phyloP scores from a whole-genome alignment of 2,329 filamentous ascomycete genomes.

The Diaporthe sp. region DNA sequence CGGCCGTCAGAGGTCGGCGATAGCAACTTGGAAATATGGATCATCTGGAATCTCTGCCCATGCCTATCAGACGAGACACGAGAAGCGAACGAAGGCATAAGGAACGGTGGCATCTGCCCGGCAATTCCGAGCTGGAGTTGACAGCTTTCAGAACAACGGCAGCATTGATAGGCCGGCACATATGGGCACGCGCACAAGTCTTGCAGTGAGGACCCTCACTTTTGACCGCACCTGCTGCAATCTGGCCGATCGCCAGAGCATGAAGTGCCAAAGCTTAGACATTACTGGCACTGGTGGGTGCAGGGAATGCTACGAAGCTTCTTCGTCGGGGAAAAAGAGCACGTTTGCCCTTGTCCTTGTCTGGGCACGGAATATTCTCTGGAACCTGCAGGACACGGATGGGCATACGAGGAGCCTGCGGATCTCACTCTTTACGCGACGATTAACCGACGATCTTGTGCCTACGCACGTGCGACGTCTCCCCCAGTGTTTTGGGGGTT shows the following conservation, averaged over 20 bases:
- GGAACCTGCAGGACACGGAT: slow-evolving; percentile 21
- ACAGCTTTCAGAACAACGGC: background rate
- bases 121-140: background rate
- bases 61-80: background rate
- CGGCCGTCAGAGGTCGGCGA: background rate
- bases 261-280: slow-evolving; percentile 25
- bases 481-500: background rate
- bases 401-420: background rate
- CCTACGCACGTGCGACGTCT: background rate
- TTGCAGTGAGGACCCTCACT: background rate
- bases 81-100: slow-evolving; percentile 3
- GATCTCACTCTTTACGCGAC: slow-evolving; percentile 10
- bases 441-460: slow-evolving; percentile 8
- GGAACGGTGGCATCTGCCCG: background rate
- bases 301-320: slow-evolving; percentile 9
- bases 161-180: background rate
- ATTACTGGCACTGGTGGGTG: background rate
- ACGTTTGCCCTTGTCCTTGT: slow-evolving; percentile 28
- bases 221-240: background rate
- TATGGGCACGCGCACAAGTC: background rate
- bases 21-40: background rate
- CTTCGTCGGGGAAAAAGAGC: slow-evolving; percentile 2
- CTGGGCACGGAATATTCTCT: slow-evolving; percentile 14
- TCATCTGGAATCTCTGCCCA: background rate
- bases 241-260: slow-evolving; percentile 14